Conservation (phyloP, 1,284 basidiomycete species). For the Puccinia hordei region DNA sequence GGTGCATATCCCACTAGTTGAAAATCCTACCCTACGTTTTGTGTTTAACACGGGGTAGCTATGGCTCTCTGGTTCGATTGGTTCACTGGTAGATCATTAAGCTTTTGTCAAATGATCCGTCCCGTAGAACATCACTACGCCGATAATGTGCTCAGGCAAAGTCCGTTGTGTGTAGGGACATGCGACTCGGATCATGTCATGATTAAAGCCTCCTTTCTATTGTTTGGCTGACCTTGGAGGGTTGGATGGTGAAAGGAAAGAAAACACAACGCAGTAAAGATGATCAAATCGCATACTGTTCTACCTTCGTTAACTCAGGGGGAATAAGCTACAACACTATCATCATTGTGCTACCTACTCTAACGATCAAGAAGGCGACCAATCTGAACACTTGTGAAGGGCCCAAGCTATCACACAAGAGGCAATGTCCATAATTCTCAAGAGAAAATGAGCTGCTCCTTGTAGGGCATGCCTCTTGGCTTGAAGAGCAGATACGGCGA, state of each 20-base stretch:
- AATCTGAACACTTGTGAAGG: not conserved
- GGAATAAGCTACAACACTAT: not conserved
- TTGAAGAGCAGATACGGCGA: slow-evolving; percentile 8
- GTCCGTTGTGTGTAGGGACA: not conserved
- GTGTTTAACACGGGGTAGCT: not conserved
- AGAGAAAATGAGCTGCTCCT: slow-evolving; percentile 1
- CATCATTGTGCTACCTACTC: not conserved
- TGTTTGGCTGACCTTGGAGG: not conserved
- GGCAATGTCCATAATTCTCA: not conserved
- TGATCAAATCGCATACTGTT: not conserved
- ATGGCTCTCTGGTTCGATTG: slow-evolving; percentile 20
- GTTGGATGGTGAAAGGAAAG: not conserved
- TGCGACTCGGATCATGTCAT: not conserved
- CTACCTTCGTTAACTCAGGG: not conserved
- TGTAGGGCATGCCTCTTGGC: not conserved
- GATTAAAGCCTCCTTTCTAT: slow-evolving; percentile 1
- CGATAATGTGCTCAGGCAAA: slow-evolving; percentile 10
- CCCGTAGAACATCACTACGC: not conserved
- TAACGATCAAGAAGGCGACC: not conserved
- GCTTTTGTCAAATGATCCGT: slow-evolving; percentile 11
- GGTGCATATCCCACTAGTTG: slow-evolving; percentile 4
- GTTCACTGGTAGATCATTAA: slow-evolving; percentile 4
- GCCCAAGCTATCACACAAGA: not conserved
- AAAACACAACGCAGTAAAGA: not conserved
- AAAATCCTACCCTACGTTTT: slow-evolving; percentile 14